Evolutionary conservation across 2,329 filamentous ascomycete genomes (phyloP).

Genomic region (Fusarium sp.): DNA sequence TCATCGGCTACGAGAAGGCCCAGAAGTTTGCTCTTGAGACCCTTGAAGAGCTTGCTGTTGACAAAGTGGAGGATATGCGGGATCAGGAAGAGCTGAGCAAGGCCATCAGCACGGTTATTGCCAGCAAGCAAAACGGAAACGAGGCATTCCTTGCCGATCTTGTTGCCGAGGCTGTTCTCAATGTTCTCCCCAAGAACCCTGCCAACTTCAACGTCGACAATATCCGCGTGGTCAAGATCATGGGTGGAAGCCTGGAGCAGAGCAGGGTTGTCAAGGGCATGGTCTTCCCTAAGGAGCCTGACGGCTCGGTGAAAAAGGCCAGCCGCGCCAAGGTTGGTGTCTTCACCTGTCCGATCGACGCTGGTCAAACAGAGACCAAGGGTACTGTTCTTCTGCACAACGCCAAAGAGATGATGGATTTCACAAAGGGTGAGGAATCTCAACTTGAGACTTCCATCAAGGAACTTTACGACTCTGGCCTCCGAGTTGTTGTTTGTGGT

Average conservation of each 20-base stretch:
- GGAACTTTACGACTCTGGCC: slow-evolving; percentile 91
- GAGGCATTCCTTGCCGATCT: slow-evolving; percentile 88
- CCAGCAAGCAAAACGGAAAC: slow-evolving; percentile 93
- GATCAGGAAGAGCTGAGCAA: slow-evolving; percentile 88
- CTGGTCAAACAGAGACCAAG: slow-evolving; percentile 97
- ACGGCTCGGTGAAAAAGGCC: slow-evolving; percentile 90
- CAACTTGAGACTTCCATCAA: slow-evolving; percentile 93
- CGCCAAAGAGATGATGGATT: slow-evolving; percentile 98
- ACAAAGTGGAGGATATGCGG: slow-evolving; percentile 86
- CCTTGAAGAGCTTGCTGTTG: slow-evolving; percentile 87
- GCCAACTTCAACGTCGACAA: slow-evolving; percentile 99
- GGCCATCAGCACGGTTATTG: slow-evolving; percentile 93
- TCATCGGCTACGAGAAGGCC: slow-evolving; percentile 93
- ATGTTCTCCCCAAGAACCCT: slow-evolving; percentile 94
- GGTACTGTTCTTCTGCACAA: slow-evolving; percentile 97
- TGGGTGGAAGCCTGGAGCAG: slow-evolving; percentile 95
- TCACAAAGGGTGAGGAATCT: slow-evolving; percentile 94
- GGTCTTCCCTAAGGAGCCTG: slow-evolving; percentile 97
- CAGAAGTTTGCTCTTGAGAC: slow-evolving; percentile 85
- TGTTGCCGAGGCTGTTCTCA: slow-evolving; percentile 84
- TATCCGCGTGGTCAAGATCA: slow-evolving; percentile 98
- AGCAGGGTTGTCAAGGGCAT: slow-evolving; percentile 96
- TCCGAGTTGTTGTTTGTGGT: slow-evolving; percentile 91
- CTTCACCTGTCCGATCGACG: slow-evolving; percentile 95
- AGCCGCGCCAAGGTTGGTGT: slow-evolving; percentile 94